phyloP scores from a whole-genome alignment of 495 filamentous ascomycete genomes.

The Astrothelium macrocarpum region DNA sequence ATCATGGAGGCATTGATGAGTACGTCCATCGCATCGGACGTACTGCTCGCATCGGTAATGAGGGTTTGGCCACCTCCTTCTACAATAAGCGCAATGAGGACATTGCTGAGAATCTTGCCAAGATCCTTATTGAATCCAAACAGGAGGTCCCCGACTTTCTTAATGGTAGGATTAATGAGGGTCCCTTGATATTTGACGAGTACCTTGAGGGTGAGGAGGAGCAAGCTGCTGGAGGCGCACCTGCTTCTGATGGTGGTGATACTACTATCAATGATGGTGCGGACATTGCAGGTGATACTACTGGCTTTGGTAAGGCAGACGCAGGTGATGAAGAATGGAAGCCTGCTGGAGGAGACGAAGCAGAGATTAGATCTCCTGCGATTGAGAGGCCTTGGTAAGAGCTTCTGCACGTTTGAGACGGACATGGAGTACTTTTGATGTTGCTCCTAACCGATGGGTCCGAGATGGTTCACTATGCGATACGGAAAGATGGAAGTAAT shows the following conservation, averaged over 20 bases:
- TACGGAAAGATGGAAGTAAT: no score
- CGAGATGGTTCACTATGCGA: no score
- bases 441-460: no score
- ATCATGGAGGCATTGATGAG: conserved; percentile 81
- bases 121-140: conserved; percentile 66
- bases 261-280: not conserved
- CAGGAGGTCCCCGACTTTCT: conserved; percentile 81
- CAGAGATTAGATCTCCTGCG: no score
- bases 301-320: not conserved
- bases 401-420: no score
- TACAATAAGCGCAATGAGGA: conserved; percentile 61
- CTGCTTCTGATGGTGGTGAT: not conserved
- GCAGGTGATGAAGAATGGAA: not conserved
- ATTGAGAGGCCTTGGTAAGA: no score
- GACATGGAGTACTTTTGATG: no score
- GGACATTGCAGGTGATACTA: not conserved
- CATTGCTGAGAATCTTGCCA: conserved; percentile 47
- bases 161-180: conserved; percentile 47
- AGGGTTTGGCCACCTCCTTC: conserved; percentile 79
- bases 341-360: not conserved
- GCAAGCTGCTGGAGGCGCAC: conserved; percentile 23
- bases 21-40: conserved; percentile 94
- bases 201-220: conserved; percentile 20
- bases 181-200: conserved; percentile 17
- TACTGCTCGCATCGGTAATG: conserved; percentile 86